phyloP scores from a whole-genome alignment of 139 green algal species.

The Chlamydomonas sphaeroides region DNA sequence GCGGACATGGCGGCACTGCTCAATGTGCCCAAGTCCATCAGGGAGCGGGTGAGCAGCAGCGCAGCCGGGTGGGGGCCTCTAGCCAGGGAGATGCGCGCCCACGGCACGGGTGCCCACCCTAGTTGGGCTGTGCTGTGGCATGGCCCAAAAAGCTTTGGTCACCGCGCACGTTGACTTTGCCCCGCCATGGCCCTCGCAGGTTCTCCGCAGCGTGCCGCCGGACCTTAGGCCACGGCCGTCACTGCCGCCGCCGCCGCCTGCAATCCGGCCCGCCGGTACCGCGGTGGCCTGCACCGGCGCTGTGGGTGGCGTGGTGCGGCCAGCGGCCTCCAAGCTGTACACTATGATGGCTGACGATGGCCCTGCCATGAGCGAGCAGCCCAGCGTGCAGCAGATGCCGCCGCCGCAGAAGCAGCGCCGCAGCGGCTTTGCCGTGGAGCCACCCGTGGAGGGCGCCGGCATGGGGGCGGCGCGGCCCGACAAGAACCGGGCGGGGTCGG shows the following conservation, averaged over 20 bases:
- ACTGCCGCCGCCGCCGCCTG: not conserved
- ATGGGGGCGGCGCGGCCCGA: not conserved
- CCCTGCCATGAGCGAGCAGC: conserved; percentile 16
- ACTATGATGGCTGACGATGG: conserved; percentile 19
- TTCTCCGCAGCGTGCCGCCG: not conserved
- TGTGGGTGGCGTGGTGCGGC: not conserved
- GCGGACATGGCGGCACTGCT: conserved; percentile 10
- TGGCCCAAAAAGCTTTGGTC: too few species aligned
- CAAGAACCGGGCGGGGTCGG: too few species aligned
- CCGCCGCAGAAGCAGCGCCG: not conserved
- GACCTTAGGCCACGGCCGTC: not conserved
- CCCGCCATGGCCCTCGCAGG: too few species aligned
- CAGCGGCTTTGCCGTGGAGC: not conserved
- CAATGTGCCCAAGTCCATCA: not conserved
- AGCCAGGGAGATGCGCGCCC: too few species aligned
- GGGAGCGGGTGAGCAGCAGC: conserved; percentile 3
- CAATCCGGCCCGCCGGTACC: not conserved
- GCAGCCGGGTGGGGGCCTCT: too few species aligned
- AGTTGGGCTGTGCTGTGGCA: too few species aligned
- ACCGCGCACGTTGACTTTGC: too few species aligned
- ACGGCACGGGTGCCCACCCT: too few species aligned
- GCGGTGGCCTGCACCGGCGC: not conserved
- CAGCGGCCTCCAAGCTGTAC: conserved; percentile 39
- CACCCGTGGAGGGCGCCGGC: not conserved
- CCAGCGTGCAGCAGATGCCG: conserved; percentile 25